These are phyloP conservation scores for Candida gigantensis DNA, from an alignment of 1,139 yeast species.

Conservation along the genomic window DNA sequence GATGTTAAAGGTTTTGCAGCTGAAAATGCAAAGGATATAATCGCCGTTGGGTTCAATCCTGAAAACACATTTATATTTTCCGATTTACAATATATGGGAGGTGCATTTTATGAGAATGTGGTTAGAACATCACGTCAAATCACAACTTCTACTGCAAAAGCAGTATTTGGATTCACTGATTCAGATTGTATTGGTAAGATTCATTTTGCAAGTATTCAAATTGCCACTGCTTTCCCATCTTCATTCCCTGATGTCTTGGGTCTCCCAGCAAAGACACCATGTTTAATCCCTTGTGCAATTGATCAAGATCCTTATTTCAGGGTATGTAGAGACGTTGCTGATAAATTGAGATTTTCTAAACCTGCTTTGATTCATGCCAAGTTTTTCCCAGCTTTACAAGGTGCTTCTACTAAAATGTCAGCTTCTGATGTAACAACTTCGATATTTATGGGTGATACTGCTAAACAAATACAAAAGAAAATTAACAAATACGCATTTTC, in stretches of 20 bases:
- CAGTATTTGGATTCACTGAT: constrained; percentile 97
- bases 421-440: constrained; percentile 81
- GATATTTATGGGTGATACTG: constrained; percentile 92
- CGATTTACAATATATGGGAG: constrained; percentile 90
- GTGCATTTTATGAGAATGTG: constrained; percentile 91
- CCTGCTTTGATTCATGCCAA: constrained; percentile 92
- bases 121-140: constrained; percentile 93
- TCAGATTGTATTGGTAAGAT: constrained; percentile 92
- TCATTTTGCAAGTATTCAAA: constrained; percentile 95
- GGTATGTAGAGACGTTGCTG: constrained; percentile 97
- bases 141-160: constrained; percentile 92
- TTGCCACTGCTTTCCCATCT: constrained; percentile 93
- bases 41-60: constrained; percentile 92
- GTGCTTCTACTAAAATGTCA: constrained; percentile 95
- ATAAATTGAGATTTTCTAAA: constrained; percentile 83
- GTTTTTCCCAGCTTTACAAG: constrained; percentile 98
- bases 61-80: constrained; percentile 94
- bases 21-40: constrained; percentile 89
- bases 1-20: constrained; percentile 80
- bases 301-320: constrained; percentile 99
- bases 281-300: constrained; percentile 98
- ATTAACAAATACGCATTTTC: constrained; percentile 96
- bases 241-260: constrained; percentile 94
- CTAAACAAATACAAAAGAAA: constrained; percentile 89
- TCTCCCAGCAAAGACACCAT: constrained; percentile 82